These are phyloP conservation scores for Crithidia acanthocephali DNA, from an alignment of 208 protist species.

Conservation along the genomic window DNA sequence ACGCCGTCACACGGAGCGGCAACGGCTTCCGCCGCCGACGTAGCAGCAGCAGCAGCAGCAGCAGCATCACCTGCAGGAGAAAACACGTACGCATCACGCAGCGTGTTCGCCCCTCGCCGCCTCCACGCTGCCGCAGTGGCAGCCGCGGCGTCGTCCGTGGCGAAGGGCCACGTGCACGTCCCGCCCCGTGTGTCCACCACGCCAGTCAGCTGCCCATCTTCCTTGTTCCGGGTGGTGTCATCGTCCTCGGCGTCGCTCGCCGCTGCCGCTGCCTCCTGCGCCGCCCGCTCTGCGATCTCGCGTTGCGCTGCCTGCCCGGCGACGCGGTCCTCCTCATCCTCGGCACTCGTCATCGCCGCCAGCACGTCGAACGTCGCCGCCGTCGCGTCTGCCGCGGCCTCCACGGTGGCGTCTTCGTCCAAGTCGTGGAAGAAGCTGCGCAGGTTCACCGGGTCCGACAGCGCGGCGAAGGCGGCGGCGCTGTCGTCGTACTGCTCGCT, in stretches of 20 bases:
- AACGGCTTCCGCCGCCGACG: neutral
- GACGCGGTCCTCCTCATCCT: slow-evolving; percentile 82
- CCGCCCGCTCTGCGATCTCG: slow-evolving; percentile 59
- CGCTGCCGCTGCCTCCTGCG: slow-evolving; percentile 38
- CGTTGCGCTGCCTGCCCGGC: slow-evolving; percentile 64
- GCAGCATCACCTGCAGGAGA: neutral
- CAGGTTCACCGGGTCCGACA: slow-evolving; percentile 74
- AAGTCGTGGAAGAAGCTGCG: slow-evolving; percentile 90
- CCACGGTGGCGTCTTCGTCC: slow-evolving; percentile 81
- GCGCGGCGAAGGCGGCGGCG: slow-evolving; percentile 66
- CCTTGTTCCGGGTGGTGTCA: no score
- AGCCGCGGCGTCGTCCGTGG: neutral
- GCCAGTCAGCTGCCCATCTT: no score
- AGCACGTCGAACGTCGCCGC: slow-evolving; percentile 42
- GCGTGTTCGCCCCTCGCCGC: slow-evolving; percentile 7
- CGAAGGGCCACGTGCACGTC: no score
- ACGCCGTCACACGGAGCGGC: neutral
- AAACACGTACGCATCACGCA: slow-evolving; percentile 2
- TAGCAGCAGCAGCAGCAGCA: neutral
- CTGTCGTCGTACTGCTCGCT: slow-evolving; percentile 59
- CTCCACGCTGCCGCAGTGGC: neutral
- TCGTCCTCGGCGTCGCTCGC: slow-evolving; percentile 42
- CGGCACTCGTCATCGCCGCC: slow-evolving; percentile 62
- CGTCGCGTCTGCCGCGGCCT: neutral
- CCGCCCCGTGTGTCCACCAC: neutral